phyloP scores from a whole-genome alignment of 1,284 basidiomycete genomes.

The Inonotus obliquus region DNA sequence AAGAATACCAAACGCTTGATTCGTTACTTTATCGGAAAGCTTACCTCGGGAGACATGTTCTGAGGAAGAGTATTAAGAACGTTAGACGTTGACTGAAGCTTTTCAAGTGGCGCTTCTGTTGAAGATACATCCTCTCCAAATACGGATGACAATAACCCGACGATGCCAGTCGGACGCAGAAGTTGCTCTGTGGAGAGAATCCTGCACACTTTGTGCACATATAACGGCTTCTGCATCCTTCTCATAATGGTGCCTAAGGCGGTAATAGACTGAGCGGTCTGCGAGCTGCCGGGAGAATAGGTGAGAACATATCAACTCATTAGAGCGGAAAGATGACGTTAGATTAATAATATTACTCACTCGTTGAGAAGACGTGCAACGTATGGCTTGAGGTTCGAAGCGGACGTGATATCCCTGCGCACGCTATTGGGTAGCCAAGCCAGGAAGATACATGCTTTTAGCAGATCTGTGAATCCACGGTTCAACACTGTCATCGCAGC shows the following conservation, averaged over 20 bases:
- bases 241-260: conserved; percentile 56
- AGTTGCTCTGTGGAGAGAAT: conserved; percentile 63
- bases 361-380: conserved; percentile 52
- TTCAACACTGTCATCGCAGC: conserved; percentile 59
- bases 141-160: conserved; percentile 59
- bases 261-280: conserved; percentile 59
- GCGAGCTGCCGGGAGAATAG: conserved; percentile 39
- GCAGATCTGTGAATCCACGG: conserved; percentile 50
- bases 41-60: conserved; percentile 45
- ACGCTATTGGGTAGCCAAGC: conserved; percentile 56
- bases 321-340: background rate
- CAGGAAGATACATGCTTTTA: conserved; percentile 53
- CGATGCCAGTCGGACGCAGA: conserved; percentile 60
- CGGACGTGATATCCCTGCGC: conserved; percentile 4
- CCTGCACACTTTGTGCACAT: conserved; percentile 54
- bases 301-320: conserved; percentile 4
- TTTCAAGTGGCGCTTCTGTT: conserved; percentile 52
- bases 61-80: conserved; percentile 55
- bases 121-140: conserved; percentile 55
- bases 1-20: background rate
- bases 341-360: conserved; percentile 29
- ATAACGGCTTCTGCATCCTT: conserved; percentile 35
- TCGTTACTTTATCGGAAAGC: conserved; percentile 20
- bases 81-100: conserved; percentile 59
- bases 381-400: conserved; percentile 28